A percentile compares a stretch with the other conserved stretches of the same genome.
These are phyloP conservation scores for Shiraia bambusicola DNA, from an alignment of 2,329 filamentous ascomycete genomes.

Conservation along the genomic window DNA sequence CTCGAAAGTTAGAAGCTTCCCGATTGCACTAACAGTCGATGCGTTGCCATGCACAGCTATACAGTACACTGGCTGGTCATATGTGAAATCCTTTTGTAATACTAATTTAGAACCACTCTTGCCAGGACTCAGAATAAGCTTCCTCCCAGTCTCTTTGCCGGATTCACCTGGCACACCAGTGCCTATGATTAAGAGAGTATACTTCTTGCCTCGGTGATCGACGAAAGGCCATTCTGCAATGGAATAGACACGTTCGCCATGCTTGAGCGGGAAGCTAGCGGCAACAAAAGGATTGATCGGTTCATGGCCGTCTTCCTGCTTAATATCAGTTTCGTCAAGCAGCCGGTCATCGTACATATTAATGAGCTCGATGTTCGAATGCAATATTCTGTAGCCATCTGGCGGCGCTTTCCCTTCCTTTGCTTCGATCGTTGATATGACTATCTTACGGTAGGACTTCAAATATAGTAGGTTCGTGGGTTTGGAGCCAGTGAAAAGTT, in stretches of 20 bases:
- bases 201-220: conserved; percentile 56
- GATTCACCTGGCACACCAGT: conserved; percentile 39
- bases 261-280: conserved; percentile 58
- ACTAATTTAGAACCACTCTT: conserved; percentile 53
- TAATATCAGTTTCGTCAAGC: conserved; percentile 20
- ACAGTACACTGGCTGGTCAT: conserved; percentile 35
- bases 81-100: conserved; percentile 44
- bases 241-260: conserved; percentile 60
- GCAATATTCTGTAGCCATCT: conserved; percentile 39
- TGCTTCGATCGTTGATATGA: conserved; percentile 49
- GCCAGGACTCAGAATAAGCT: conserved; percentile 31
- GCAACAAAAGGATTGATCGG: conserved; percentile 45
- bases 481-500: conserved; percentile 25
- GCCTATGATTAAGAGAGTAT: conserved; percentile 64
- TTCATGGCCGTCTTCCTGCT: conserved; percentile 21
- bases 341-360: conserved; percentile 21
- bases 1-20: conserved; percentile 31
- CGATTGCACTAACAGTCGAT: conserved; percentile 28
- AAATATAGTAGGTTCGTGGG: conserved; percentile 48
- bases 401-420: conserved; percentile 35
- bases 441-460: conserved; percentile 47
- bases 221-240: conserved; percentile 65
- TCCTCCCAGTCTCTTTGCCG: conserved; percentile 29
- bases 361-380: conserved; percentile 38
- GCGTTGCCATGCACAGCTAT: conserved; percentile 30